Evolutionary conservation across 176 grass and related monocot species (phyloP).

Genomic region (Triticum aestivum): IWGSC_CS_RefSeq_v2.1 NC_057802.1:272925002-272925501

Average conservation of each 20-base stretch:
- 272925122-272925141: conserved; percentile 17
- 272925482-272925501: no score
- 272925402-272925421: no score
- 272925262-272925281: conserved; percentile 3
- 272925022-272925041: neutral
- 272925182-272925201: neutral
- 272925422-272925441: no score
- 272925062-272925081: neutral
- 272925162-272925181: neutral
- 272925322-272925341: neutral
- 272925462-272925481: no score
- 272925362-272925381: no score
- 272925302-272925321: neutral
- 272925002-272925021: neutral
- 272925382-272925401: no score
- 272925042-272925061: neutral
- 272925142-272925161: conserved; percentile 28
- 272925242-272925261: neutral
- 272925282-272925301: neutral
- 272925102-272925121: neutral
- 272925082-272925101: neutral
- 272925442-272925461: no score
- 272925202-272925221: neutral
- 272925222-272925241: neutral
- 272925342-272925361: neutral